These are phyloP conservation scores for Phytopythium cucurbitacearum DNA, from an alignment of 352 stramenopile genomes.

Conservation along the genomic window DNA sequence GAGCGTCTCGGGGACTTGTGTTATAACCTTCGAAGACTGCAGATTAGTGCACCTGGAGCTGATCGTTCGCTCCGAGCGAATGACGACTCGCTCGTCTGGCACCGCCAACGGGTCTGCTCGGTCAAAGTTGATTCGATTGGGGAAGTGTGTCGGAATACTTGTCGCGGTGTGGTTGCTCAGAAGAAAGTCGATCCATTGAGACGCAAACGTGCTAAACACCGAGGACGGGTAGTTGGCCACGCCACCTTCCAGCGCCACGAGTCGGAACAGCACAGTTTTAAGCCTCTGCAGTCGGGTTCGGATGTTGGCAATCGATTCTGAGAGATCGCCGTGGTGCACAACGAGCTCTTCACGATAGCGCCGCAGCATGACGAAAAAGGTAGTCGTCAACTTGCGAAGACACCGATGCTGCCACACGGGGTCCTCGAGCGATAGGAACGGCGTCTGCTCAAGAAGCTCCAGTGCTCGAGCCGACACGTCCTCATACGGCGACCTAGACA, in stretches of 20 bases:
- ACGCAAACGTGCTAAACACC: constrained; percentile 60
- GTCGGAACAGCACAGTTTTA: constrained; percentile 42
- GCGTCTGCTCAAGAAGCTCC: constrained; percentile 38
- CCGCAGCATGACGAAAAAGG: constrained; percentile 55
- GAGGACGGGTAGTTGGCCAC: constrained; percentile 67
- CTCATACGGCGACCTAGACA: constrained; percentile 32
- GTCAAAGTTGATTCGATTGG: constrained; percentile 30
- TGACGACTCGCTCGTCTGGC: constrained; percentile 34
- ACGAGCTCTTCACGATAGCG: constrained; percentile 47
- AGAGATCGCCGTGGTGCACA: constrained; percentile 8
- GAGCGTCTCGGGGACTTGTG: constrained; percentile 38
- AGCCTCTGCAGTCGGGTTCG: constrained; percentile 33
- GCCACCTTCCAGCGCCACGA: constrained; percentile 48
- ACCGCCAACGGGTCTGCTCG: constrained; percentile 6
- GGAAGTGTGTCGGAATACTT: constrained; percentile 74
- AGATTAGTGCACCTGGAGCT: constrained; percentile 82
- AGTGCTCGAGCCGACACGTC: constrained; percentile 43
- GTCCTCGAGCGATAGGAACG: constrained; percentile 68
- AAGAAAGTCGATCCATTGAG: constrained; percentile 63
- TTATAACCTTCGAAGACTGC: constrained; percentile 74
- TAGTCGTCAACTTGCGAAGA: constrained; percentile 43
- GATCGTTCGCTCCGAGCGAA: constrained; percentile 72
- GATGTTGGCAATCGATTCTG: neutral
- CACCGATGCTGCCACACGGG: constrained; percentile 72
- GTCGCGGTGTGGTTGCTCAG: constrained; percentile 55